These are phyloP conservation scores for Xylaria arbuscula DNA, from an alignment of 2,329 filamentous ascomycete species.

Conservation along the genomic window DNA sequence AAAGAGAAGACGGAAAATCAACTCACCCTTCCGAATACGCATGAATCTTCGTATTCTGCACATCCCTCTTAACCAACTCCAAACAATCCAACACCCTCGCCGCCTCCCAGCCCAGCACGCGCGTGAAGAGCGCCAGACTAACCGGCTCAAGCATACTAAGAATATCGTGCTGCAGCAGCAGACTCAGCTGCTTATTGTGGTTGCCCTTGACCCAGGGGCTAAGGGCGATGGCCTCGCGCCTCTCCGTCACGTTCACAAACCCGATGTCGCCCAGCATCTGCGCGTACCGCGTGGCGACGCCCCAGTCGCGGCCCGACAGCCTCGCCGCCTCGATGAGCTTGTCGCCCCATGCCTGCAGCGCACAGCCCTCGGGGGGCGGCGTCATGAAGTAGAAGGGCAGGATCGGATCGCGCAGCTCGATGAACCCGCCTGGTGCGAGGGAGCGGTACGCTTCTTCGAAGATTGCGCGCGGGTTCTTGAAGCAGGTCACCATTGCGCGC, in stretches of 20 bases:
- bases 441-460: slow-evolving; percentile 38
- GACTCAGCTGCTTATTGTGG: slow-evolving; percentile 41
- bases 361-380: slow-evolving; percentile 40
- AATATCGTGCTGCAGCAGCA: slow-evolving; percentile 44
- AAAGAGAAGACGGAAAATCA: neutral
- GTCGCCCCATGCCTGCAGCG: slow-evolving; percentile 41
- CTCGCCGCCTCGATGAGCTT: slow-evolving; percentile 39
- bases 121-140: slow-evolving; percentile 45
- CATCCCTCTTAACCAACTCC: slow-evolving; percentile 41
- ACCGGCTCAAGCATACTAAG: slow-evolving; percentile 42
- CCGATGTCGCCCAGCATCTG: slow-evolving; percentile 41
- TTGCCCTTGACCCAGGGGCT: slow-evolving; percentile 43
- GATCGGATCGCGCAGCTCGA: slow-evolving; percentile 46
- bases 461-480: slow-evolving; percentile 40
- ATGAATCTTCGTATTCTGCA: slow-evolving; percentile 42
- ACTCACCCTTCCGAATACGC: slow-evolving; percentile 44
- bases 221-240: slow-evolving; percentile 39
- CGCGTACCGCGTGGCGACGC: slow-evolving; percentile 39
- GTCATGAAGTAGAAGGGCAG: slow-evolving; percentile 45
- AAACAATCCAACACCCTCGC: slow-evolving; percentile 36
- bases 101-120: slow-evolving; percentile 42
- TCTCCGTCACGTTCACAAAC: slow-evolving; percentile 40
- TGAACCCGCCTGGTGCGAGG: slow-evolving; percentile 43
- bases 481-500: slow-evolving; percentile 44
- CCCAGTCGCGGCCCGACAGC: slow-evolving; percentile 42